Base-by-base conservation (phyloP, 2,329 filamentous ascomycete species). In the Talaromyces sp. region DNA sequence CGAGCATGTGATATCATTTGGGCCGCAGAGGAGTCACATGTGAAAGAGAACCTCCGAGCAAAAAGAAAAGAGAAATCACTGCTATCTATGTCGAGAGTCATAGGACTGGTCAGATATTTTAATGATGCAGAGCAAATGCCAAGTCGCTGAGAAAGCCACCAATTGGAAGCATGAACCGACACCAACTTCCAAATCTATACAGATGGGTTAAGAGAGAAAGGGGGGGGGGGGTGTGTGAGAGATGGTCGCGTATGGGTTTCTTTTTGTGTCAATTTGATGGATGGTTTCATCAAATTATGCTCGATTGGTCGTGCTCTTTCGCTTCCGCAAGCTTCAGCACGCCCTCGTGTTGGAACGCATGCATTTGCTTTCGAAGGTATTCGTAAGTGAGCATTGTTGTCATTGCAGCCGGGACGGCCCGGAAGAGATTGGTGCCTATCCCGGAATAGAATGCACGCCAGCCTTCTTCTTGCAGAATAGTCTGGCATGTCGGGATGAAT, bases 381-480 rank as follows among this genome's bases (percentile, higher is more conserved):
- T 99, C 94, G 69, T 96, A 99, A 11, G 93, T 97, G 69, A 97
- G 81, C 88, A 99, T 95, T 3, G 94, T 99, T 22, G 96, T 96
- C 66, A 96, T 96, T 17, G 94, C 93, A 19, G 94, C 91, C 29
- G 94, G 94, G 11, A 99, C 88, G 7, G 94, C 94, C 51, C 94
- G 85, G 80, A 97, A 91, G 85, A 99, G 90, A 75, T 99, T 99
- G 44, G 93, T 96, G 33, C 94, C 94, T 80, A 99, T 91, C 32
- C 94, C 94, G 20, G 92, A 93, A 71, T 99, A 99, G 66, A 99
- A 97, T 3, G 93, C 93, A 57, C 89, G 83, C 92, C 93, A 97
- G 6, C 94, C 94, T 73, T 99, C 94, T 72, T 99, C 94, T 30
- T 78, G 79, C 33, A 97, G 77, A 56, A 99, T 97, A 2, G 87